Evolutionary conservation across 164 flowering plant genomes (phyloP).

Genomic region (Berberis thunbergii): DNA sequence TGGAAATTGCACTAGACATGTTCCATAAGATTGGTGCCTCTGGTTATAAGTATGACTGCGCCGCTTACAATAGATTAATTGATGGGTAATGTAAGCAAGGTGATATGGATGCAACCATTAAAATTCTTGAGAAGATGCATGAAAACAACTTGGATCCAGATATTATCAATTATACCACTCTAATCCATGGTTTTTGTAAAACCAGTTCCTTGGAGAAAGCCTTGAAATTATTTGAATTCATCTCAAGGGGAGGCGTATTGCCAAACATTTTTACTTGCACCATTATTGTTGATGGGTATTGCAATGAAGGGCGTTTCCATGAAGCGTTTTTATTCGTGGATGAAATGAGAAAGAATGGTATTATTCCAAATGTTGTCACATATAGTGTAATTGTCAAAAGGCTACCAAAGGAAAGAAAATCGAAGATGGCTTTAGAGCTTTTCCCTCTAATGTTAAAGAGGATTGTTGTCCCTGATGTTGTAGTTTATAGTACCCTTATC

Average conservation of each 20-base stretch:
- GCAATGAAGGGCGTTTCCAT: slow-evolving; percentile 31
- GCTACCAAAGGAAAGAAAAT: slow-evolving; percentile 31
- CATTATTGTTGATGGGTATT: slow-evolving; percentile 31
- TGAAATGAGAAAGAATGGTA: slow-evolving; percentile 29
- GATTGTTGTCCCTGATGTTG: slow-evolving; percentile 33
- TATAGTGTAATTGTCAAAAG: slow-evolving; percentile 31
- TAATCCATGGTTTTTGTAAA: slow-evolving; percentile 35
- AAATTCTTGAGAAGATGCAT: slow-evolving; percentile 37
- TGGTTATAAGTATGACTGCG: slow-evolving; percentile 33
- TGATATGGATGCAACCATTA: slow-evolving; percentile 26
- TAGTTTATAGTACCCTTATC: slow-evolving; percentile 33
- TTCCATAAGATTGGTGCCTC: slow-evolving; percentile 20
- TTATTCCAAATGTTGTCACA: slow-evolving; percentile 30
- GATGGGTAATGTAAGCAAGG: slow-evolving; percentile 36
- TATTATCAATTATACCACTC: slow-evolving; percentile 20
- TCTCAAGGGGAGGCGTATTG: slow-evolving; percentile 24
- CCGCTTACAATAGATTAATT: slow-evolving; percentile 31
- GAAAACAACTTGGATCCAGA: slow-evolving; percentile 27
- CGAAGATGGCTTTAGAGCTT: slow-evolving; percentile 29
- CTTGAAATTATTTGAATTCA: slow-evolving; percentile 17
- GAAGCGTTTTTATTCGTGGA: slow-evolving; percentile 39
- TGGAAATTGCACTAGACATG: slow-evolving; percentile 25
- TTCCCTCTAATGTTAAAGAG: slow-evolving; percentile 51
- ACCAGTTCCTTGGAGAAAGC: slow-evolving; percentile 30
- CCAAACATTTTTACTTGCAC: slow-evolving; percentile 29